Evolutionary conservation across 192 early-diverging fungal species (phyloP), one percentile per base, ranked within the genome.

Genomic region (Dimargaris verticillata): DNA sequence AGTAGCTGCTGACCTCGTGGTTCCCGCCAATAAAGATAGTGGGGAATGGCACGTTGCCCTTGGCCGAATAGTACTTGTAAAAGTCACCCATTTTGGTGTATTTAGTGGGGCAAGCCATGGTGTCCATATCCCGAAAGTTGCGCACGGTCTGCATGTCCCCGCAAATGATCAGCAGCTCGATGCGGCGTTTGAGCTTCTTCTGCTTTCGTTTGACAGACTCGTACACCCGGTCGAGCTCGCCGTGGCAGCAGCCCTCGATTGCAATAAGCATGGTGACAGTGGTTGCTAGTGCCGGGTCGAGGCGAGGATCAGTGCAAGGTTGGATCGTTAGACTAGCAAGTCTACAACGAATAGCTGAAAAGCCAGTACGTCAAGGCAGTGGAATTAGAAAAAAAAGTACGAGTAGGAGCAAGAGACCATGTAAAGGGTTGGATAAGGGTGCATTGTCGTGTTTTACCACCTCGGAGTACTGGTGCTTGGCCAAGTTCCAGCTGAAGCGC

Each of bases 21-120:
- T 99, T 99, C 26, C 97, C 97, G 14, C 97, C 97, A 63, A 99
- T 85, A 72, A 99, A 97, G 0, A 99, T 64, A 5, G 95, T 97
- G 0, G 87, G 89, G 45, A 87, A 71, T 1, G 92, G 94, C 33
- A 91, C 89, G 24, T 63, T 69, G 41, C 72, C 72, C 63, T 83
- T 72, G 20, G 93, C 93, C 9, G 82, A 82, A 70, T 99, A 99
- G 64, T 97, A 99, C 48, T 95, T 80, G 77, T 93, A 76, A 68
- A 99, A 99, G 0, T 72, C 79, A 13, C 93, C 94, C 17, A 97
- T 53, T 28, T 69, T 69, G 46, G 82, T 83, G 69, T 89, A 95
- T 63, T 93, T 94, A 55, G 83, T 74, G 0, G 97, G 97, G 11
- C 86, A 84, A 0, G 89, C 82, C 72, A 97, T 78, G 38, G 72